Percentiles rank a stretch among this genome's conserved stretches.
Conservation (phyloP, 345 rosid species). For the Limnanthes douglasii region DNA sequence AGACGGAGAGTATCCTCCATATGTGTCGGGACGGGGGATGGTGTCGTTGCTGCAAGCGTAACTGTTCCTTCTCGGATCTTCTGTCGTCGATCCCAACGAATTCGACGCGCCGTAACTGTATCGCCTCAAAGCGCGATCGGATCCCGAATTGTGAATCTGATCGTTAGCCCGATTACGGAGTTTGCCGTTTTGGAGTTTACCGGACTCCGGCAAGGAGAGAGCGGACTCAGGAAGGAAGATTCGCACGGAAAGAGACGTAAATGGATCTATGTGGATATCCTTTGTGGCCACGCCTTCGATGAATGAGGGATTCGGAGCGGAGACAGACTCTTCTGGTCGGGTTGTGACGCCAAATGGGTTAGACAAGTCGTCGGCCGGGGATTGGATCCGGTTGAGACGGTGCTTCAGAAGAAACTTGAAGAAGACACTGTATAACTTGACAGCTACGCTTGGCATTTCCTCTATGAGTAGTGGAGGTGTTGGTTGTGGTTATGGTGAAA, state of each 20-base stretch:
- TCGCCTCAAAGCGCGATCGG: slow-evolving; percentile 8
- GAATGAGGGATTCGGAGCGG: slow-evolving; percentile 41
- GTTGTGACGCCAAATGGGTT: slow-evolving; percentile 36
- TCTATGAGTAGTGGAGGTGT: too few species aligned
- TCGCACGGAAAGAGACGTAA: slow-evolving; percentile 44
- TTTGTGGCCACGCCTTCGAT: slow-evolving; percentile 53
- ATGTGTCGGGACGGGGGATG: slow-evolving; percentile 9
- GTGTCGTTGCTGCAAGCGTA: slow-evolving; percentile 10
- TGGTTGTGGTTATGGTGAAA: too few species aligned
- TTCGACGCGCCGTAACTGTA: slow-evolving; percentile 4
- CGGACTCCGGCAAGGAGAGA: slow-evolving; percentile 12
- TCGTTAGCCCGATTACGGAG: slow-evolving; percentile 5
- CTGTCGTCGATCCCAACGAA: slow-evolving; percentile 1
- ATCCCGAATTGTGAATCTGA: slow-evolving; percentile 8
- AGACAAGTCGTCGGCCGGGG: slow-evolving; percentile 10
- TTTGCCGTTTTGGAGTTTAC: not conserved
- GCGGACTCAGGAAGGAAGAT: slow-evolving; percentile 54
- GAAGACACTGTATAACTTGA: slow-evolving; percentile 42
- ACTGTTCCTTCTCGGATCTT: slow-evolving; percentile 12
- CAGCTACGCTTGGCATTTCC: slow-evolving; percentile 47
- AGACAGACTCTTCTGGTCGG: slow-evolving; percentile 35
- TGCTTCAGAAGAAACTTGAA: slow-evolving; percentile 46
- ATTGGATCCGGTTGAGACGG: slow-evolving; percentile 24
- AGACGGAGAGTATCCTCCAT: slow-evolving; percentile 53
- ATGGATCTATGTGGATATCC: slow-evolving; percentile 57